These are phyloP conservation scores for Fusarium domesticum DNA, from an alignment of 2,329 filamentous ascomycete species.

Conservation along the genomic window DNA sequence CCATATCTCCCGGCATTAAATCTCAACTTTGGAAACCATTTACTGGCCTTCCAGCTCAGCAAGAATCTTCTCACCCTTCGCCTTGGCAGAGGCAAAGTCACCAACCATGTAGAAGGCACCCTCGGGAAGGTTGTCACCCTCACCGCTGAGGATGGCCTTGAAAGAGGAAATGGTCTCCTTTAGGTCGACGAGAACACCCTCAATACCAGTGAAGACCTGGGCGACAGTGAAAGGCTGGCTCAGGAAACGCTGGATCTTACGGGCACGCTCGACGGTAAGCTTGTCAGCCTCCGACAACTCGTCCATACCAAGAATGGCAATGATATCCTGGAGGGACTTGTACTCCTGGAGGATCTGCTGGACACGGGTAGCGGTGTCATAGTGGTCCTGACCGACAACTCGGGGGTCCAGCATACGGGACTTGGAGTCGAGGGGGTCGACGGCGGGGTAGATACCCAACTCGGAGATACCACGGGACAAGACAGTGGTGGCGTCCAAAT, in stretches of 20 bases:
- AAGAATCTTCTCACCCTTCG: constrained; percentile 99
- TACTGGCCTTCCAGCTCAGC: constrained; percentile 77
- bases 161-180: constrained; percentile 98
- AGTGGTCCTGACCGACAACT: constrained; percentile 97
- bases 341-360: constrained; percentile 99
- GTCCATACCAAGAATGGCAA: constrained; percentile 99
- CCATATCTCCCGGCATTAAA: constrained; percentile 35
- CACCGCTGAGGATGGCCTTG: constrained; percentile 93
- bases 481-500: constrained; percentile 99
- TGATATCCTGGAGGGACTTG: constrained; percentile 99
- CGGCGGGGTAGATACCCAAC: constrained; percentile 99
- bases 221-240: constrained; percentile 95
- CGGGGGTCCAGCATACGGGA: constrained; percentile 99
- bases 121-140: constrained; percentile 94
- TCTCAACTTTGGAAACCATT: constrained; percentile 36
- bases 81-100: constrained; percentile 85
- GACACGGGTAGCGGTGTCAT: constrained; percentile 88
- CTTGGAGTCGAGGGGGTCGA: constrained; percentile 99
- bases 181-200: constrained; percentile 94
- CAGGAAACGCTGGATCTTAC: constrained; percentile 99
- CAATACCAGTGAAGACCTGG: constrained; percentile 83
- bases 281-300: constrained; percentile 99
- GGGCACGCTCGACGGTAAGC: constrained; percentile 99
- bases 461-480: constrained; percentile 99
- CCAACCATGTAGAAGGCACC: constrained; percentile 98